phyloP scores from a whole-genome alignment of 225 moss, liverwort and hornwort species.

The Pseudoscleropodium purum region DNA sequence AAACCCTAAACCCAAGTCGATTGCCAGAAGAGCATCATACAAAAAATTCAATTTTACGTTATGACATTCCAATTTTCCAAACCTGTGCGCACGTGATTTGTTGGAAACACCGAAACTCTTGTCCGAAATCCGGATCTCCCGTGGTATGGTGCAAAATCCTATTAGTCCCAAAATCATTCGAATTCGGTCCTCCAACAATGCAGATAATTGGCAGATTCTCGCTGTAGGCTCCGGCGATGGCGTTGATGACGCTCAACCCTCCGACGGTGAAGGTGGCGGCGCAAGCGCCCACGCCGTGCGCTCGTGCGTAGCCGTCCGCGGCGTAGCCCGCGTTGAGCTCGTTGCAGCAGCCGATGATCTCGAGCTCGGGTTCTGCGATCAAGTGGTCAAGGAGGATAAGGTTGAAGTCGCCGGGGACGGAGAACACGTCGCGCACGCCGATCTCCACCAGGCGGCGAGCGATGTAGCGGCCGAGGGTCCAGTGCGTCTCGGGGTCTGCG shows the following conservation, averaged over 20 bases:
- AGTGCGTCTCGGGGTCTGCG: not conserved
- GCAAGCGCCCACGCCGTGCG: slow-evolving; percentile 59
- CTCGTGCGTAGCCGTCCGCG: slow-evolving; percentile 70
- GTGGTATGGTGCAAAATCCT: slow-evolving; percentile 73
- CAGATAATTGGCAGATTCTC: slow-evolving; percentile 79
- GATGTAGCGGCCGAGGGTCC: slow-evolving; percentile 62
- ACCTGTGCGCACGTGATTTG: slow-evolving; percentile 47
- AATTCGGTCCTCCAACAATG: slow-evolving; percentile 73
- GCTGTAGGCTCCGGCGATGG: slow-evolving; percentile 82
- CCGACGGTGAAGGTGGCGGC: slow-evolving; percentile 85
- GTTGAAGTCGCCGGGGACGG: slow-evolving; percentile 80
- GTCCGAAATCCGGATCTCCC: slow-evolving; percentile 56
- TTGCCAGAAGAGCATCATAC: not conserved
- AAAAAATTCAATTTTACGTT: not conserved
- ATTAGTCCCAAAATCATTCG: slow-evolving; percentile 72
- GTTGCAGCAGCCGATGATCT: slow-evolving; percentile 66
- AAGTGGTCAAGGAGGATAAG: slow-evolving; percentile 61
- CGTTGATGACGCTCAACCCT: slow-evolving; percentile 76
- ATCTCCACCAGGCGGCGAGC: slow-evolving; percentile 66
- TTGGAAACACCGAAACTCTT: slow-evolving; percentile 61
- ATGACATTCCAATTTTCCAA: not conserved
- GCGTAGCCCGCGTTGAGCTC: slow-evolving; percentile 87
- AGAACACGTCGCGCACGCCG: slow-evolving; percentile 63
- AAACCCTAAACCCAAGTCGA: not conserved
- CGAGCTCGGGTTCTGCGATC: slow-evolving; percentile 44